A percentile compares a stretch with the other conserved stretches of the same genome.
Conservation (phyloP, 2,329 filamentous ascomycete genomes). For the Claviceps arundinis region DNA sequence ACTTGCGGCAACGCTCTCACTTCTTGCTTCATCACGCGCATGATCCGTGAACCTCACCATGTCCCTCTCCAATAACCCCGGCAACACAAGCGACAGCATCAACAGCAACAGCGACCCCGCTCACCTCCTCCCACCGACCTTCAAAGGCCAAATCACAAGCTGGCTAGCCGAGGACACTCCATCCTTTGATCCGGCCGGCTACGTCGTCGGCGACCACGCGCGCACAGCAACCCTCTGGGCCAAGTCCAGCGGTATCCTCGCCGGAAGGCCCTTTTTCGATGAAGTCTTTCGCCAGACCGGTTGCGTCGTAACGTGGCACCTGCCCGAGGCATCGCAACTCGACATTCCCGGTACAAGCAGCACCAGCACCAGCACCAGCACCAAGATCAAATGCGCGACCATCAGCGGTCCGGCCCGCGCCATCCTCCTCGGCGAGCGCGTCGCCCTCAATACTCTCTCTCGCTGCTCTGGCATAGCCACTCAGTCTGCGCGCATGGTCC, state of each 20-base stretch:
- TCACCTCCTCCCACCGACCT: constrained; percentile 69
- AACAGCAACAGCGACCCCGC: background rate
- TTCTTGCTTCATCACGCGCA: too few species aligned
- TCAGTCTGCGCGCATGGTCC: constrained; percentile 42
- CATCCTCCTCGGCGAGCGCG: constrained; percentile 80
- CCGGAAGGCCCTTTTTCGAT: constrained; percentile 87
- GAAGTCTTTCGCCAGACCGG: constrained; percentile 84
- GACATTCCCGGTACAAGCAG: constrained; percentile 2
- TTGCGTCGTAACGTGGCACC: constrained; percentile 84
- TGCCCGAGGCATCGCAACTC: constrained; percentile 51
- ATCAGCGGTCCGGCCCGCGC: constrained; percentile 70
- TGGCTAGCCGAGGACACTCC: constrained; percentile 97
- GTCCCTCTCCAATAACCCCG: background rate
- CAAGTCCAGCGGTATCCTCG: constrained; percentile 67
- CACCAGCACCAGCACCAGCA: background rate
- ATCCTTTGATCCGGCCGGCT: constrained; percentile 92
- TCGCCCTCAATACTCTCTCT: constrained; percentile 81
- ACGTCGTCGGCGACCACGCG: constrained; percentile 68
- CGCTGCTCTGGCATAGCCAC: constrained; percentile 86
- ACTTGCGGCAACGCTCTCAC: too few species aligned
- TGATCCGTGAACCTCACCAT: background rate
- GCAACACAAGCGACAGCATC: background rate
- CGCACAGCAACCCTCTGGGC: constrained; percentile 54
- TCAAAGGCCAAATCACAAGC: constrained; percentile 63
- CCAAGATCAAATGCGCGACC: constrained; percentile 53